Conservation (phyloP, 2,329 filamentous ascomycete species). For the Zasmidium angulare region DNA sequence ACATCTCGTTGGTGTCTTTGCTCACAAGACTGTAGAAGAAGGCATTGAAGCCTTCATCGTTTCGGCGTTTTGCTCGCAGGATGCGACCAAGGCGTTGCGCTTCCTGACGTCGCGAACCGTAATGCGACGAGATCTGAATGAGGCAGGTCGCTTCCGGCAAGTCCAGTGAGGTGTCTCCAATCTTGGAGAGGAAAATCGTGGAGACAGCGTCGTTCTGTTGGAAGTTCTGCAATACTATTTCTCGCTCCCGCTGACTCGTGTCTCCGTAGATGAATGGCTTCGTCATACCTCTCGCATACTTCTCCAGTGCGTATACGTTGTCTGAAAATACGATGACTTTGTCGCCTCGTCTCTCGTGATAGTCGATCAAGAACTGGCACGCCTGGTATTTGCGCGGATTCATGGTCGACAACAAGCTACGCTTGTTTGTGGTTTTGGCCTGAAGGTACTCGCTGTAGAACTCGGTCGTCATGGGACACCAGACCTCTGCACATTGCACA, state of each 20-base stretch:
- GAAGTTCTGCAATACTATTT: constrained; percentile 88
- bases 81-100: constrained; percentile 92
- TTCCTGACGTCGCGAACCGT: constrained; percentile 94
- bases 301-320: constrained; percentile 87
- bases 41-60: constrained; percentile 97
- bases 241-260: constrained; percentile 80
- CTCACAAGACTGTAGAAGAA: constrained; percentile 98
- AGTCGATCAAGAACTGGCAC: constrained; percentile 97
- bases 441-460: constrained; percentile 93
- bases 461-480: constrained; percentile 98
- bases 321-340: constrained; percentile 99
- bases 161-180: constrained; percentile 97
- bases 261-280: constrained; percentile 92
- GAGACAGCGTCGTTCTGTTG: constrained; percentile 88
- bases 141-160: constrained; percentile 93
- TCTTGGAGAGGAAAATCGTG: constrained; percentile 94
- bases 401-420: constrained; percentile 83
- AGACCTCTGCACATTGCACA: constrained; percentile 97
- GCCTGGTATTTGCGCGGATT: constrained; percentile 97
- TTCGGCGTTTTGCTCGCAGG: constrained; percentile 88
- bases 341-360: constrained; percentile 90
- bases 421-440: constrained; percentile 62
- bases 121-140: constrained; percentile 97
- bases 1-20: constrained; percentile 98
- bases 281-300: constrained; percentile 77